phyloP scores from a whole-genome alignment of 192 early-diverging fungal genomes.

The Coemansia aciculifera region DNA sequence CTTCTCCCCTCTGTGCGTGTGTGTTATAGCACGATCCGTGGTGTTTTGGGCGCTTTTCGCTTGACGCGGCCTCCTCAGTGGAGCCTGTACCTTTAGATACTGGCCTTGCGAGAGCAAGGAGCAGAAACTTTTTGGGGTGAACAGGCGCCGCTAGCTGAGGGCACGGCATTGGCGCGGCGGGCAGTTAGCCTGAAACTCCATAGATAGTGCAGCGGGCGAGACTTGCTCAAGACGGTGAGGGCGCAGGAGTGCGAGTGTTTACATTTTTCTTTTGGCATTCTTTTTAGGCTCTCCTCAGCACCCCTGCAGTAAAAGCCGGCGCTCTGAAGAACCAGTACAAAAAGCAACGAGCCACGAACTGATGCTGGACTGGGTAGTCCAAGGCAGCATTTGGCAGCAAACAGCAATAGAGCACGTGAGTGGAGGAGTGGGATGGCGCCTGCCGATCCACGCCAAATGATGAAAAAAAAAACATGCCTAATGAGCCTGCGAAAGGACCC shows the following conservation, averaged over 20 bases:
- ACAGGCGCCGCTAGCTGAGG: slow-evolving; percentile 5
- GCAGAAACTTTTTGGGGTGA: slow-evolving; percentile 10
- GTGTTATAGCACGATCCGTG: not conserved
- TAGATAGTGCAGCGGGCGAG: not conserved
- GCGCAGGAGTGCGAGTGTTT: slow-evolving; percentile 8
- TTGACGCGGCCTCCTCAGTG: slow-evolving; percentile 9
- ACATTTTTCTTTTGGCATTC: slow-evolving; percentile 48
- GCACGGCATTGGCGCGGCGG: slow-evolving; percentile 4
- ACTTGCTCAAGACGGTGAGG: not conserved
- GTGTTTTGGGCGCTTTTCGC: not conserved
- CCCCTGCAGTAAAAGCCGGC: not conserved
- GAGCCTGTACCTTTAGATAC: slow-evolving; percentile 4
- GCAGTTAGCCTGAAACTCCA: not conserved
- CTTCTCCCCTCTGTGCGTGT: not conserved
- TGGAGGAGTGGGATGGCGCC: not conserved
- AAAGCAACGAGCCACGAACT: slow-evolving; percentile 34
- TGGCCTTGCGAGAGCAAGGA: slow-evolving; percentile 8
- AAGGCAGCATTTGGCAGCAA: not conserved
- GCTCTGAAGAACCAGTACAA: slow-evolving; percentile 5
- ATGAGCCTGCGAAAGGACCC: slow-evolving; percentile 1
- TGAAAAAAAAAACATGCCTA: slow-evolving; percentile 2
- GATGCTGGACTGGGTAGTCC: slow-evolving; percentile 7
- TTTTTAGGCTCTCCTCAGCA: slow-evolving; percentile 19
- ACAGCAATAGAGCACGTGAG: slow-evolving; percentile 7
- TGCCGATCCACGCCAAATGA: slow-evolving; percentile 11